These are phyloP conservation scores for Carnegiea gigantea DNA, from an alignment of 179 eudicot species.

Conservation along the genomic window DNA sequence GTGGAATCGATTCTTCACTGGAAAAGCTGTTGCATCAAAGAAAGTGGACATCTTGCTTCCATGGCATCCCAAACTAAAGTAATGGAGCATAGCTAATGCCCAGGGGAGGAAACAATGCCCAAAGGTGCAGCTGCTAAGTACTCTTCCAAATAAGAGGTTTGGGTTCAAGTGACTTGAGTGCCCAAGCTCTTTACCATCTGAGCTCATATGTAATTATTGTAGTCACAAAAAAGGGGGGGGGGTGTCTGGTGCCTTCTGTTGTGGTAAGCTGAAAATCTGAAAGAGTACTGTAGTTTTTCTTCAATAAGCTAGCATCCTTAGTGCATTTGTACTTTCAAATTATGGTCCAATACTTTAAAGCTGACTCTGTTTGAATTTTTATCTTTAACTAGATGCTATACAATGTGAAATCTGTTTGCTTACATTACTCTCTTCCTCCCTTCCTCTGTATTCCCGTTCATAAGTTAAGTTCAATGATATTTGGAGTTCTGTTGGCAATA, in stretches of 20 bases:
- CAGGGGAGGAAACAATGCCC: neutral
- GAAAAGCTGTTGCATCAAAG: neutral
- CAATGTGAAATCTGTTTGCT: neutral
- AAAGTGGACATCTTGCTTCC: neutral
- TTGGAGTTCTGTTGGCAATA: neutral
- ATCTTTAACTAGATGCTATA: neutral
- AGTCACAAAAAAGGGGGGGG: neutral
- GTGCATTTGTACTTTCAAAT: neutral
- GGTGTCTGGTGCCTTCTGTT: neutral
- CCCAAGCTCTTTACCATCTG: neutral
- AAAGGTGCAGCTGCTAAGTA: neutral
- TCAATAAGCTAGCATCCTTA: neutral
- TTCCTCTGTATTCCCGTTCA: too few species aligned
- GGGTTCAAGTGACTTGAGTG: neutral
- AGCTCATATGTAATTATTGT: too few species aligned
- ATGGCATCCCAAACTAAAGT: neutral
- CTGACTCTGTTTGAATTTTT: too few species aligned
- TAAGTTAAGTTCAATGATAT: neutral
- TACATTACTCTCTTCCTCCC: neutral
- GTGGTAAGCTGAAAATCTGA: neutral
- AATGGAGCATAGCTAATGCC: neutral
- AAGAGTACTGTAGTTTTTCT: neutral
- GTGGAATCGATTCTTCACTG: neutral
- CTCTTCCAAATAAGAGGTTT: neutral
- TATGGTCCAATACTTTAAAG: neutral